Conservation (phyloP, 2,329 filamentous ascomycete species). For the Boeremia exigua region DNA sequence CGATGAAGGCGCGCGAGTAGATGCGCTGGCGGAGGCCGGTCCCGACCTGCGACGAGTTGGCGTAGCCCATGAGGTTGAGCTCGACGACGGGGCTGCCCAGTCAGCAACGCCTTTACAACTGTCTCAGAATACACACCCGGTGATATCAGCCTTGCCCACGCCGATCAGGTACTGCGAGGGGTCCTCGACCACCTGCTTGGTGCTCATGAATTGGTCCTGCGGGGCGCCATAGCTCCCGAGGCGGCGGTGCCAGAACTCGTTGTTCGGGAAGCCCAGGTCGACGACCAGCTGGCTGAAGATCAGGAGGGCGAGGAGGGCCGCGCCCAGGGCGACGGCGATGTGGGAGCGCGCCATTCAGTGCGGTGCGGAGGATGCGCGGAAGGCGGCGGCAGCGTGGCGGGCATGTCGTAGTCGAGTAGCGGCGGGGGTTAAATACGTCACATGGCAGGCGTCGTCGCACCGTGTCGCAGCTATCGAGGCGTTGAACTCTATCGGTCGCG, state of each 20-base stretch:
- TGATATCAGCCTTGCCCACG: constrained; percentile 75
- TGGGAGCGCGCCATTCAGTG: constrained; percentile 49
- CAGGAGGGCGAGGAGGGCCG: constrained; percentile 42
- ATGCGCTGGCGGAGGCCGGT: constrained; percentile 85
- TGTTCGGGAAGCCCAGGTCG: constrained; percentile 43
- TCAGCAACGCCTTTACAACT: not conserved
- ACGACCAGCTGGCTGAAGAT: constrained; percentile 45
- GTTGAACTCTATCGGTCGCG: too few relatives aligned
- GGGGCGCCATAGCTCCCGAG: constrained; percentile 28
- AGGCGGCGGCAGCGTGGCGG: constrained; percentile 10
- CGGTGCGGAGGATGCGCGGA: constrained; percentile 27
- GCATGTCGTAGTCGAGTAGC: not conserved
- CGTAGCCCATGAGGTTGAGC: constrained; percentile 91
- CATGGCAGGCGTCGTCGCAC: not conserved
- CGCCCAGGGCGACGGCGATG: constrained; percentile 46
- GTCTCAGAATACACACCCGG: constrained; percentile 57
- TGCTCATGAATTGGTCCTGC: constrained; percentile 35
- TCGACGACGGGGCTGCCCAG: constrained; percentile 76
- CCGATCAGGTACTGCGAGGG: constrained; percentile 66
- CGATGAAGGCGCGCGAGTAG: constrained; percentile 87
- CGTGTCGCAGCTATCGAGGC: too few relatives aligned
- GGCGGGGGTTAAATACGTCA: not conserved
- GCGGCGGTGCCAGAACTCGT: constrained; percentile 46
- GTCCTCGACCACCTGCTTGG: constrained; percentile 43
- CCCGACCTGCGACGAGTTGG: constrained; percentile 80